Evolutionary conservation across 305 asterid genomes (phyloP).

Genomic region (Coffea humblotiana): DNA sequence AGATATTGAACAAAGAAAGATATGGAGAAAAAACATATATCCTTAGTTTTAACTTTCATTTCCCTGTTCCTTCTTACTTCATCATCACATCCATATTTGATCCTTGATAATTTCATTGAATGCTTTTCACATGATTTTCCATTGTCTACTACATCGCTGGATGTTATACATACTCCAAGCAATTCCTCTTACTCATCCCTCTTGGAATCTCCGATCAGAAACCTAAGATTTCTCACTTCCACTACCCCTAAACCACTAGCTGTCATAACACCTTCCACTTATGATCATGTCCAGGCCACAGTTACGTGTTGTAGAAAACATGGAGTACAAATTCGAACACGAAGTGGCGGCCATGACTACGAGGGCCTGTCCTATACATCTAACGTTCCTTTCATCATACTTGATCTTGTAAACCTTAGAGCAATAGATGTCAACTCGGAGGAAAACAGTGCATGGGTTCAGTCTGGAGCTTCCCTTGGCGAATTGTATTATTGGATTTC

Average conservation of each 20-base stretch:
- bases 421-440: conserved; percentile 3
- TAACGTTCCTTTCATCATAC: conserved; percentile 8
- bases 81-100: not conserved
- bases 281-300: conserved; percentile 18
- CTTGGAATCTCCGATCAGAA: not conserved
- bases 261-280: conserved; percentile 8
- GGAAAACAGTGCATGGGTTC: conserved; percentile 23
- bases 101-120: too few species aligned
- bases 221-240: not conserved
- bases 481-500: conserved; percentile 22
- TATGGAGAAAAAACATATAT: too few species aligned
- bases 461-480: conserved; percentile 18
- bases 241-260: conserved; percentile 11
- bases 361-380: conserved; percentile 17
- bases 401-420: conserved; percentile 22
- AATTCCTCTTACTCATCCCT: not conserved
- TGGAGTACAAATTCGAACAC: conserved; percentile 9
- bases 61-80: not conserved
- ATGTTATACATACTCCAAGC: not conserved
- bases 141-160: too few species aligned
- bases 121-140: not conserved
- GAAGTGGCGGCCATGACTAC: conserved; percentile 11
- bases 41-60: too few species aligned
- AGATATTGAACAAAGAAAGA: too few species aligned
- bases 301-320: conserved; percentile 12